Evolutionary conservation across 495 filamentous ascomycete species (phyloP), one percentile per base, ranked within the genome.

Genomic region (Pseudoneurospora amorphoporcata): DNA sequence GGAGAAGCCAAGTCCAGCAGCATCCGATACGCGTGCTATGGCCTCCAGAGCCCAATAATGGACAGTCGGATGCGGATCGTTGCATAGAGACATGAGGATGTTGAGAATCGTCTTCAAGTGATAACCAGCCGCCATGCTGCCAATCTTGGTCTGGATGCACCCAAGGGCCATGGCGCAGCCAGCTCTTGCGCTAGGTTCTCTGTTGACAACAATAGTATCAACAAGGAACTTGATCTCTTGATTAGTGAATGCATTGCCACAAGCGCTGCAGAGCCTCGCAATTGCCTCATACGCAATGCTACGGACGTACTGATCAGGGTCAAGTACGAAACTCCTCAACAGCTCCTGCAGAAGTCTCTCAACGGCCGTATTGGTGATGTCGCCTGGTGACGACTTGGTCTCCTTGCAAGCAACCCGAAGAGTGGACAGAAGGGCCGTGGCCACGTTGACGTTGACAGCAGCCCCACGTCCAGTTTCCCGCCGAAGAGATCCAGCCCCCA

Each of bases 41-140:
- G 92, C 94, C 75, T 97, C 94, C 41, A 99, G 85, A 17, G 95
- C 94, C 92, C 94, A 98, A 79, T 92, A 96, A 79, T 99, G 95
- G 2, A 99, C 95, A 0, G 91, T 91, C 0, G 95, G 95, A 74
- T 98, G 95, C n/a, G 95, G 92, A 77, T 99, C 95, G 76, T 92
- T 96, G 81, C 94, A 93, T 8, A 99, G 83, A 29, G 95, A 98
- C 92, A 98, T 95, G 29, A 99, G 81, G 41, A 99, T 94, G 19
- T 94, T 92, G 42, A 97, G 88, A 69, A 99, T 98, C 8, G 93
- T 97, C 82, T 98, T 98, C 16, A 99, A 84, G 79, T 99, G 95
- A 76, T 94, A 92, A n/a, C 94, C 94, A 69, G 95, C 95, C 72
- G 96, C 96, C 94, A 99, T 98, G 74, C 95, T 95, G 71, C 95